These are phyloP conservation scores for Ceratobasidium sp. DNA, from an alignment of 1,284 basidiomycete species.

Conservation along the genomic window DNA sequence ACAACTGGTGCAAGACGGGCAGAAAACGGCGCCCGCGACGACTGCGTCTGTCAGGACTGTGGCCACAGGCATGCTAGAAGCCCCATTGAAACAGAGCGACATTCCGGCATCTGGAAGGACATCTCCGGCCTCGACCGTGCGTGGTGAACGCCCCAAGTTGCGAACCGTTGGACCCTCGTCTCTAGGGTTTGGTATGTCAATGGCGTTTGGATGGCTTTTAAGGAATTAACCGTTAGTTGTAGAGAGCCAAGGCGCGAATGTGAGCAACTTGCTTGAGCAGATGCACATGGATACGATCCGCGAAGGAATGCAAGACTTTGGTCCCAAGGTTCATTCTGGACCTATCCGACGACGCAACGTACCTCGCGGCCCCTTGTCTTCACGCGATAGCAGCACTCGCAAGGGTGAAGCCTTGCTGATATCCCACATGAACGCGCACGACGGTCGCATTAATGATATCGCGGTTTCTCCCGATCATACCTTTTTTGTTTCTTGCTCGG, in stretches of 20 bases:
- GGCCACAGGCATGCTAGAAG: slow-evolving; percentile 76
- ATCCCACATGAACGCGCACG: slow-evolving; percentile 85
- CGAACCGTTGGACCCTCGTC: slow-evolving; percentile 12
- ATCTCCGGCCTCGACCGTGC: slow-evolving; percentile 42
- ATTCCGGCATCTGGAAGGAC: slow-evolving; percentile 68
- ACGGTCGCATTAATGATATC: slow-evolving; percentile 77
- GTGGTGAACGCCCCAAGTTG: slow-evolving; percentile 15
- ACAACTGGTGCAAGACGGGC: slow-evolving; percentile 44
- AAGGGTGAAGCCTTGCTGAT: slow-evolving; percentile 76
- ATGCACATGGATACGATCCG: slow-evolving; percentile 85
- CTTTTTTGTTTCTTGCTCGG: slow-evolving; percentile 91
- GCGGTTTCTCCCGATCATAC: slow-evolving; percentile 91
- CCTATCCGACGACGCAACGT: slow-evolving; percentile 76
- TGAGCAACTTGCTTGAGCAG: slow-evolving; percentile 84
- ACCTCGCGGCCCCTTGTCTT: slow-evolving; percentile 65
- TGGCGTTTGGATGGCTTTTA: background rate
- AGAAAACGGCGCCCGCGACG: slow-evolving; percentile 79
- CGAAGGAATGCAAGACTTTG: slow-evolving; percentile 87
- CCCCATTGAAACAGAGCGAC: slow-evolving; percentile 67
- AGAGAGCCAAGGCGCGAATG: slow-evolving; percentile 88
- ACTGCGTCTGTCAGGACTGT: slow-evolving; percentile 79
- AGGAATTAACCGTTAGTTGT: slow-evolving; percentile 8
- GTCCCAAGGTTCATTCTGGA: slow-evolving; percentile 80
- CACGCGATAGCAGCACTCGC: slow-evolving; percentile 61
- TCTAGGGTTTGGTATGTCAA: slow-evolving; percentile 55